Base-by-base conservation (phyloP, 2,329 filamentous ascomycete species). In the Cladosporium sp. region DNA sequence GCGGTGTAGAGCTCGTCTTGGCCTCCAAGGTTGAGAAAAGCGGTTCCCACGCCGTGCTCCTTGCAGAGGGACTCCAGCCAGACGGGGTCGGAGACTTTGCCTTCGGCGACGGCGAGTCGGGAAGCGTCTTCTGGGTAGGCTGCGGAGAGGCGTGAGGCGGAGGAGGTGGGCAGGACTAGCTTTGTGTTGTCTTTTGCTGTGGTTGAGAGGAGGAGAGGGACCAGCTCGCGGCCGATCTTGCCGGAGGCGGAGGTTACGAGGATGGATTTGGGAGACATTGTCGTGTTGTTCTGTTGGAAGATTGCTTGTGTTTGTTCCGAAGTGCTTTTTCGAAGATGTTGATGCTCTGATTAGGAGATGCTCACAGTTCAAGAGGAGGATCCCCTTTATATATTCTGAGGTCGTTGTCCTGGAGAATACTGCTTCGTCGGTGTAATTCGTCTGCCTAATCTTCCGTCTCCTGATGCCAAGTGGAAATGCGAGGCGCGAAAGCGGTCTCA, bases 141-240 rank as follows among this genome's bases (percentile, higher is more conserved):
- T 15, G 37, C 3, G 9, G 17, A n/a, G 27, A 48, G 45, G 9
- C 45, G 45, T 17, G 45, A 22, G 7, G 27, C 12, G 8, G 45
- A 48, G 4, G 45, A 48, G 17, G 45, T 48, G 12, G 45, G 45
- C 8, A 48, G 45, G 37, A 48, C 29, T 36, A 48, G 27, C 12
- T 18, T 40, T 11, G 45, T 41, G 13, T n/a, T 15, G 15, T 40
- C 36, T 36, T 24, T 9, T 1, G 37, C 7, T 12, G 45, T 48
- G 43, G 43, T 47, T 11, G 37, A 34, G 24, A 41, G 37, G 45
- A 48, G 45, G n/a, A 47, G 41, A 7, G 49, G 42, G 27, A 45
- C 39, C 12, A 51, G 49, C 4, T 32, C 41, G n/a, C 36, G 41
- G 41, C 49, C 49, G 36, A 51, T 51, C 32, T 45, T 44, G 49